These are phyloP conservation scores for Eutrema salsugineum DNA, from an alignment of 441 rosid genomes.

Conservation along the genomic window DNA sequence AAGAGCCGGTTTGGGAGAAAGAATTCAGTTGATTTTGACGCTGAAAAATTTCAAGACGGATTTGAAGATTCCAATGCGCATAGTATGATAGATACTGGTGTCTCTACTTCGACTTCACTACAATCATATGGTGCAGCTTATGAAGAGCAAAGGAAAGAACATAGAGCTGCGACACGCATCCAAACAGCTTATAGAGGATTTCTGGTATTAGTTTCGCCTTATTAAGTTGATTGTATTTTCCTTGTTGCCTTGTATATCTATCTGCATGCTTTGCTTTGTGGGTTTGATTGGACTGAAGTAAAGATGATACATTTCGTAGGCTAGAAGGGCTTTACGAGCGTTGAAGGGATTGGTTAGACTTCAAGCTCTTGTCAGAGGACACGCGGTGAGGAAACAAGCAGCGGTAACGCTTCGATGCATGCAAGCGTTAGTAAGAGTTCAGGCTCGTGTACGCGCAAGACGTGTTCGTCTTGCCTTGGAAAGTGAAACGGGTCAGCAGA, in stretches of 20 bases:
- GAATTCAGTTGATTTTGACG: constrained; percentile 56
- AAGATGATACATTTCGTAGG: constrained; percentile 40
- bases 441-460: constrained; percentile 97
- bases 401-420: constrained; percentile 98
- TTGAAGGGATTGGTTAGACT: constrained; percentile 97
- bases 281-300: not conserved
- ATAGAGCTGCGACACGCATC: constrained; percentile 76
- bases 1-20: constrained; percentile 66
- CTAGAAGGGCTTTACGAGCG: constrained; percentile 96
- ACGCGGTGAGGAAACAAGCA: constrained; percentile 99
- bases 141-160: constrained; percentile 49
- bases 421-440: constrained; percentile 99
- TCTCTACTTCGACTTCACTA: constrained; percentile 50
- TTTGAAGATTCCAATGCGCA: constrained; percentile 42
- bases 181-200: constrained; percentile 96
- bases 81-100: constrained; percentile 43
- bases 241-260: not conserved
- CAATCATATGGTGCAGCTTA: constrained; percentile 45
- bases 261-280: not conserved
- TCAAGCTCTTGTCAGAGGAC: constrained; percentile 99
- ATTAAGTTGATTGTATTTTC: not conserved
- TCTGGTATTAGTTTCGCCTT: constrained; percentile 55
- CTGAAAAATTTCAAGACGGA: constrained; percentile 53
- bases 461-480: constrained; percentile 94
- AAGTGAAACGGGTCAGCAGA: constrained; percentile 73